Conservation (phyloP, 2,329 filamentous ascomycete genomes). For the Orbilia blumenaviensis region DNA sequence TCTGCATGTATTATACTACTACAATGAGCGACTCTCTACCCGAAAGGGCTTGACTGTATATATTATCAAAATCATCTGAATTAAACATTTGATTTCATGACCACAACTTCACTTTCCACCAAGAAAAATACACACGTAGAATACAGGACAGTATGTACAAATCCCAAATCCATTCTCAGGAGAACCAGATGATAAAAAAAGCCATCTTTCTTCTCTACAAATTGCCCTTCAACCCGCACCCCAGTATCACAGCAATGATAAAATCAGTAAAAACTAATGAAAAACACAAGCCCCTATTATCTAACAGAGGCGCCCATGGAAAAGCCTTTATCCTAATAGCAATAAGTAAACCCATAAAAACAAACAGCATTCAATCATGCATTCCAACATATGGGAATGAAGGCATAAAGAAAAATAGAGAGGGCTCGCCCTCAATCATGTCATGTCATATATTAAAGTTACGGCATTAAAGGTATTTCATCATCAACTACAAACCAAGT, state of each 20-base stretch:
- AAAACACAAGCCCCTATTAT: not conserved
- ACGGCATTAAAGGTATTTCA: slow-evolving; percentile 7
- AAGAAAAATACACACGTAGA: not conserved
- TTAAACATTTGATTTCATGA: slow-evolving; percentile 13
- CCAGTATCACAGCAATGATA: not conserved
- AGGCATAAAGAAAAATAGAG: not conserved
- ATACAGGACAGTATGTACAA: slow-evolving; percentile 9
- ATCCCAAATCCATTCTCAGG: not conserved
- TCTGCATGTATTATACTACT: slow-evolving; percentile 3
- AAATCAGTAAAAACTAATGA: not conserved
- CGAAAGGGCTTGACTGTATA: not conserved
- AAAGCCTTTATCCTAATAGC: not conserved
- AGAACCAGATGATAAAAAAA: not conserved
- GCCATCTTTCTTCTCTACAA: not conserved
- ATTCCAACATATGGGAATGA: not conserved
- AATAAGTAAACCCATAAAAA: not conserved
- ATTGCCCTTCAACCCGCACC: not conserved
- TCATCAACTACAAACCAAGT: slow-evolving; percentile 46
- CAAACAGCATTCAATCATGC: not conserved
- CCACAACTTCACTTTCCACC: not conserved
- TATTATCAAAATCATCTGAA: slow-evolving; percentile 7
- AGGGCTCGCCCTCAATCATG: not conserved
- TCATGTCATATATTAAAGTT: not conserved
- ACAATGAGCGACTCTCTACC: not conserved
- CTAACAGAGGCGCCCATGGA: not conserved